Evolutionary conservation across 768 basidiomycete species (phyloP).

Genomic region (Cubamyces lactineus): DNA sequence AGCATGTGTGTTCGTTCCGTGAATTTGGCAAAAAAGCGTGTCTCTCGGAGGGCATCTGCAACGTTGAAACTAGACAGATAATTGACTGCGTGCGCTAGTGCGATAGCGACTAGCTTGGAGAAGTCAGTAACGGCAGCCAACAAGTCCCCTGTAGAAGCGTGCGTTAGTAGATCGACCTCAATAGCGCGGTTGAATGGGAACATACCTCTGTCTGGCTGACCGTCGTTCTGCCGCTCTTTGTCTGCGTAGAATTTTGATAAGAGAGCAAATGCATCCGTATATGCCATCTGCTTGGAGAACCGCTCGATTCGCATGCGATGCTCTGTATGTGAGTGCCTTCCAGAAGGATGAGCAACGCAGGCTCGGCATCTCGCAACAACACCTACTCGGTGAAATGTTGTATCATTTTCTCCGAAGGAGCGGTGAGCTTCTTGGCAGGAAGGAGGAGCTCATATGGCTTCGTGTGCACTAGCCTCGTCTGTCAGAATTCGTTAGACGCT

Average conservation of each 20-base stretch:
- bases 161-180: background rate
- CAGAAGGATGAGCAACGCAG: background rate
- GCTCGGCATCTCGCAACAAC: background rate
- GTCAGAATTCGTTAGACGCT: background rate
- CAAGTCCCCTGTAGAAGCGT: slow-evolving; percentile 50
- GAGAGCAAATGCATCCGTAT: slow-evolving; percentile 69
- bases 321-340: slow-evolving; percentile 31
- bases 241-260: slow-evolving; percentile 69
- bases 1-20: slow-evolving; percentile 82
- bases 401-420: slow-evolving; percentile 76
- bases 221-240: slow-evolving; percentile 42
- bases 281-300: slow-evolving; percentile 55
- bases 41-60: slow-evolving; percentile 76
- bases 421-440: slow-evolving; percentile 59
- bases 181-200: slow-evolving; percentile 1
- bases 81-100: slow-evolving; percentile 71
- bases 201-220: slow-evolving; percentile 50
- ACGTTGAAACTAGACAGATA: slow-evolving; percentile 77
- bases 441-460: slow-evolving; percentile 83
- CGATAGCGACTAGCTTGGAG: slow-evolving; percentile 69
- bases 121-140: slow-evolving; percentile 67
- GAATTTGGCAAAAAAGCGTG: slow-evolving; percentile 80
- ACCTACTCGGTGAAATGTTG: slow-evolving; percentile 67
- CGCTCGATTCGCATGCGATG: slow-evolving; percentile 64
- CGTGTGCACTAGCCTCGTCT: slow-evolving; percentile 88